Evolutionary conservation across 1,139 yeast species (phyloP).

Genomic region (Pichia sp.): DNA sequence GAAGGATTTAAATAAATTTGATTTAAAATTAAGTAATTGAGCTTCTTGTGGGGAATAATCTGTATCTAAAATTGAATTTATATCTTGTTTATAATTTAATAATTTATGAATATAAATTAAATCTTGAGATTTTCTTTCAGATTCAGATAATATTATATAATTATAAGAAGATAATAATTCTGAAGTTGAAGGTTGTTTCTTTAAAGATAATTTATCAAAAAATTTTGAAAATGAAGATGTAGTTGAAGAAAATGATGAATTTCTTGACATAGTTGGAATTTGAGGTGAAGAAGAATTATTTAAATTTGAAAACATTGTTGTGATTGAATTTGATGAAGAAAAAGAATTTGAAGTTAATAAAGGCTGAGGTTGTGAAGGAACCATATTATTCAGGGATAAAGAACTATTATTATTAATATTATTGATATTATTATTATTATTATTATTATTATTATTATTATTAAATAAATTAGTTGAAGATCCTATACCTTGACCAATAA

Average conservation of each 20-base stretch:
- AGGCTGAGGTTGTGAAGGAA: slow-evolving; percentile 4
- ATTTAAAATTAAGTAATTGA: slow-evolving; percentile 8
- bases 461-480: slow-evolving; percentile 7
- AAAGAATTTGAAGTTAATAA: not conserved
- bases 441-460: not conserved
- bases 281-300: not conserved
- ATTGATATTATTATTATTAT: not conserved
- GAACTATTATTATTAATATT: not conserved
- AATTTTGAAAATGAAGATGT: slow-evolving; percentile 9
- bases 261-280: too few species aligned
- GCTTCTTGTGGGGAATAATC: slow-evolving; percentile 14
- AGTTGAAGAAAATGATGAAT: not conserved
- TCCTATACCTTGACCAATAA: slow-evolving; percentile 11
- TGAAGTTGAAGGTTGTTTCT: not conserved
- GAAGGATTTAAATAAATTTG: slow-evolving; percentile 15
- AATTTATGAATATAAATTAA: slow-evolving; percentile 10
- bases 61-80: slow-evolving; percentile 9
- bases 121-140: slow-evolving; percentile 11
- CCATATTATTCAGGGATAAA: not conserved
- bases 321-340: not conserved
- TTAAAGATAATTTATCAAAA: slow-evolving; percentile 8
- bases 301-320: not conserved
- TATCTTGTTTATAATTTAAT: slow-evolving; percentile 14
- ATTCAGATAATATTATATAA: slow-evolving; percentile 1
- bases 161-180: not conserved